Conservation (phyloP, 2,329 filamentous ascomycete genomes). For the Talaromyces funiculosus region DNA sequence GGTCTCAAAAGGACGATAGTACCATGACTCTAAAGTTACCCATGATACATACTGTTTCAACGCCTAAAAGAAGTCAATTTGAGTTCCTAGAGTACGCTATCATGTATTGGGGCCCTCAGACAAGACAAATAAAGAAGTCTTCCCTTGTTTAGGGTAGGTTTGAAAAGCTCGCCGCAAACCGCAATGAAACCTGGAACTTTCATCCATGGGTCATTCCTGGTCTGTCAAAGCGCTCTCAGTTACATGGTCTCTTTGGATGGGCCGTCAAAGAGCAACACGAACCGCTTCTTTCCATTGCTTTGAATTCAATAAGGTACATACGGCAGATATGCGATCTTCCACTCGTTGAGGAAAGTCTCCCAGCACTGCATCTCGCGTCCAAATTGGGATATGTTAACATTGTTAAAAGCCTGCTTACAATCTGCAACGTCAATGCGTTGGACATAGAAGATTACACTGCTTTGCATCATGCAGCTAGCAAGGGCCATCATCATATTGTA, state of each 20-base stretch:
- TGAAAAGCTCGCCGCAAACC: conserved; percentile 13
- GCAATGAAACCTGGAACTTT: conserved; percentile 21
- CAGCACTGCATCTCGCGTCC: conserved; percentile 19
- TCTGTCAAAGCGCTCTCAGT: conserved; percentile 14
- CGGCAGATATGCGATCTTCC: conserved; percentile 19
- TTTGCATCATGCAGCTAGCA: conserved; percentile 12
- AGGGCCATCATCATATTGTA: conserved; percentile 1
- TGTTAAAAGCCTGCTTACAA: not conserved
- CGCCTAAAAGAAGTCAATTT: conserved; percentile 13
- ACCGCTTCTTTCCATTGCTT: conserved; percentile 17
- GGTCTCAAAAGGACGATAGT: not conserved
- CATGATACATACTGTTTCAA: conserved; percentile 1
- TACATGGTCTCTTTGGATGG: conserved; percentile 21
- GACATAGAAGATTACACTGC: conserved; percentile 9
- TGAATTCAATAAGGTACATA: not conserved
- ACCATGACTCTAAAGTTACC: not conserved
- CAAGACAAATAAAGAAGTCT: conserved; percentile 10
- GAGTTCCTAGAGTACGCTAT: conserved; percentile 18
- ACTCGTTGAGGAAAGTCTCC: conserved; percentile 17
- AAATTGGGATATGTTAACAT: conserved; percentile 16
- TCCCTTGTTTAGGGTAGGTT: conserved; percentile 18
- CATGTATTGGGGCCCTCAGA: conserved; percentile 18
- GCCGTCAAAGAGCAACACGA: conserved; percentile 19
- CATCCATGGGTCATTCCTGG: conserved; percentile 21
- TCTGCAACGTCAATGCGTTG: conserved; percentile 4